Base-by-base conservation (phyloP, 1,284 basidiomycete genomes). In the Puccinia horiana region DNA sequence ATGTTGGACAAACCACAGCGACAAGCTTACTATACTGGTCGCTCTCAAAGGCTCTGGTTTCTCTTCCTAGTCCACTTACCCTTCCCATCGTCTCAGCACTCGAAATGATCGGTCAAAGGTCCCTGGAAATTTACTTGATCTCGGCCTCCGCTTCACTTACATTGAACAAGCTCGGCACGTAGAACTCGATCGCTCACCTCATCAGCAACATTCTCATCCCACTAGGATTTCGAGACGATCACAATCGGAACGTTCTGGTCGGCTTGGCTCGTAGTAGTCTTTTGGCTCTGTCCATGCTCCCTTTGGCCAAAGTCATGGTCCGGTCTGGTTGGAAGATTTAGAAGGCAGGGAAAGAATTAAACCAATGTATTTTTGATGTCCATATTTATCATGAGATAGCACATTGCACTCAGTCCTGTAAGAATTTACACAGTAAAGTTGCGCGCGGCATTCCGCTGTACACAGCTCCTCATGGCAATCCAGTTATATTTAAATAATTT, bases 121-220 rank as follows among this genome's bases (percentile, higher is more conserved):
- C 78, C 37, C 56, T 81, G 4, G 78, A 81, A 63, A 56, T 81
- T 29, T 81, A 81, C 47, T 29, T 81, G 11, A 42, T 81, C 49
- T 81, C 78, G 16, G 52, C 44, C 32, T 42, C 54, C 12, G 35
- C 23, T 6, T 49, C 54, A 2, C 26, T 42, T 16, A 20, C 40
- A 1, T 37, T 76, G 29, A n/a, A 35, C 14, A 76, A 32, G 29
- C n/a, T 58, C 23, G 54, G 74, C 18, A 42, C 56, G 1, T 76
- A 56, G 74, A 49, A 56, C 49, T 18, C 29, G 2, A 56, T 74
- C 1, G 32, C 29, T 23, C 26, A 74, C 35, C 47, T 74, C 49
- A 52, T 74, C 47, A 52, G 35, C 26, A 32, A 40, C 1, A 49
- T 56, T 12, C 49, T 74, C 14, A 56, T 35, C 35, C 29, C n/a